Base-by-base conservation (phyloP, 176 grass and related monocot genomes). In the Stipa capillata region DNA sequence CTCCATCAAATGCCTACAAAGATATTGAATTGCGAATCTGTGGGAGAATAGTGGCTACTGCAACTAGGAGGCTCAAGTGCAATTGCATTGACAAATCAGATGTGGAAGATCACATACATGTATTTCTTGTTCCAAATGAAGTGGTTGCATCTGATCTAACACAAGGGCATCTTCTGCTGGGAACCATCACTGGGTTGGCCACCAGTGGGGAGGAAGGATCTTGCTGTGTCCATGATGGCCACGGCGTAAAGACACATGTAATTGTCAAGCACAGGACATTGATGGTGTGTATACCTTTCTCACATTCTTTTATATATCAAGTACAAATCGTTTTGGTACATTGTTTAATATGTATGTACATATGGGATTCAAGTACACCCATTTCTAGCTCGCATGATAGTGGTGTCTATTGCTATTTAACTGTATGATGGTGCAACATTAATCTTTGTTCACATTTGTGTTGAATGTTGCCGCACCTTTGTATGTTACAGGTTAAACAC, bases 181-280 rank as follows among this genome's bases (percentile, higher is more conserved):
- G 95, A 58, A 98, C 83, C 41, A 89, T 98, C 78, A 83, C 83
- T 87, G 95, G 92, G n/a, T 80, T 98, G 47, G 83, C 79, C 33
- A 92, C 87, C 12, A 83, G 72, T 74, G 83, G 82, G n/a, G 95
- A 98, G 74, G 92, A 94, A 98, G 92, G 87, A 71, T 90, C 87
- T 54, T 98, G 95, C 69, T 94, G 36, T 67, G 87, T 98, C 80
- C 92, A 90, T 36, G 56, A 92, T 72, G 74, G 65, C 20, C 36
- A 5, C 28, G 87, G 90, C 51, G 72, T 82, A 71, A 89, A 90
- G 64, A 98, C 92, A 35, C 95, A 98, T 64, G 57, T 90, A 50
- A 90, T 98, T 85, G 82, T 94, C 65, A 94, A 98, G 47, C 90
- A 98, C 74, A 88, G 92, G 66, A 94, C 90, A 53, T 78, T 98